Base-by-base conservation (phyloP, 2,329 filamentous ascomycete genomes). In the Talaromyces sp. region DNA sequence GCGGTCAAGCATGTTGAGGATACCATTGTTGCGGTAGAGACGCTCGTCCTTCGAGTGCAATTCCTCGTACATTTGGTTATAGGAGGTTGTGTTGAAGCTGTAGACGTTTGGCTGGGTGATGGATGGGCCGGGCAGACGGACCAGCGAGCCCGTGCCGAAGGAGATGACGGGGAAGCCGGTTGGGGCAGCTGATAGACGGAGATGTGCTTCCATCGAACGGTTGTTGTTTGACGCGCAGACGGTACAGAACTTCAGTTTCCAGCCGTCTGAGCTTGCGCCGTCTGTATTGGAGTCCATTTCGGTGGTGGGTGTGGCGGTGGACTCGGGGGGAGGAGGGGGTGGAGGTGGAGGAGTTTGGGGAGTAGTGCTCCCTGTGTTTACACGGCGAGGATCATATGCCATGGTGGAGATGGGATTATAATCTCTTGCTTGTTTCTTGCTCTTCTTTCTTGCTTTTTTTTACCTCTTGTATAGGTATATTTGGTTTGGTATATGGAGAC, bases 211-310 rank as follows among this genome's bases (percentile, higher is more conserved):
- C 94, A 99, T 97, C n/a, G 90, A 96, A 85, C 94, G 86, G 70
- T 99, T 99, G 74, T 99, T 91, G 67, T 99, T 99, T 67, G 91
- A 96, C 7, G 94, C 94, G 75, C 94, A 99, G n/a, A 99, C 93
- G 2, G 94, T 97, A 79, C 92, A 97, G 75, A 97, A 97, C 70
- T 90, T 95, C 57, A 99, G 83, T 75, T 94, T 96, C 81, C 87
- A 96, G 47, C 81, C 84, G n/a, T 77, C 78, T 22, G 82, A 78
- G 77, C 57, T 41, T 17, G 41, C 32, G 4, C 47, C 65, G 47
- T 63, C 57, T 19, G 47, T 7, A 17, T 22, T 24, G 9, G 47
- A 30, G 3, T 58, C 56, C 56, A 51, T 51, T 55, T 69, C 51
- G 56, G 60, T 56, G 69, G 68, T 27, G 24, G 24, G 24, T 27